phyloP scores from a whole-genome alignment of 2,329 filamentous ascomycete species.

The Colletotrichum simmondsii region DNA sequence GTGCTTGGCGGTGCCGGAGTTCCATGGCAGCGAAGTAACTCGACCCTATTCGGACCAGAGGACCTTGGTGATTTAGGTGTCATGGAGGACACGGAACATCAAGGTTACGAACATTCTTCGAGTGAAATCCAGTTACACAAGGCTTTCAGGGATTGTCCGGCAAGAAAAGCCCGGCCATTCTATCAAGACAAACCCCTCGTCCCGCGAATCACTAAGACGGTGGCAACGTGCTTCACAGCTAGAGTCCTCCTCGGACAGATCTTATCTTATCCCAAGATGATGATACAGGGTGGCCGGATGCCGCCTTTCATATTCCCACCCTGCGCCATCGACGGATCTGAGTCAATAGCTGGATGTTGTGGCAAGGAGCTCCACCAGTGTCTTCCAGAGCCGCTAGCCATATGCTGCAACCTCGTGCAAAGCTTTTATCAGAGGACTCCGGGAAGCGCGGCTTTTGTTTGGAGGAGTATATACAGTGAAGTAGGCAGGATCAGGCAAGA shows the following conservation, averaged over 20 bases:
- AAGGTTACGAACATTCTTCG: not conserved
- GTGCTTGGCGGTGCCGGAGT: not conserved
- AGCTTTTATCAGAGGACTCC: constrained; percentile 37
- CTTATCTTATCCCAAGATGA: constrained; percentile 38
- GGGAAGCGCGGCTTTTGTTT: constrained; percentile 38
- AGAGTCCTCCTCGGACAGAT: constrained; percentile 39
- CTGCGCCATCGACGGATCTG: constrained; percentile 36
- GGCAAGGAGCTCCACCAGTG: constrained; percentile 39
- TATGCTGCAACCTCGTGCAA: constrained; percentile 39
- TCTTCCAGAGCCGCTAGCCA: constrained; percentile 39
- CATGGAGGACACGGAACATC: not conserved
- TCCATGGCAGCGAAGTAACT: not conserved
- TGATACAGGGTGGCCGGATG: constrained; percentile 35
- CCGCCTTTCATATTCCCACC: constrained; percentile 43
- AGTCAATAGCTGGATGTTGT: constrained; percentile 21
- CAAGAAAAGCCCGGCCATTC: not conserved
- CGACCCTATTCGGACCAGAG: not conserved
- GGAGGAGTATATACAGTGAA: constrained; percentile 40
- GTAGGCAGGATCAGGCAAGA: constrained; percentile 2
- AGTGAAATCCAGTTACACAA: not conserved
- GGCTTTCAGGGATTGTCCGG: not conserved
- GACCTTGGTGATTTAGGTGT: not conserved
- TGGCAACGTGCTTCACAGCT: constrained; percentile 33
- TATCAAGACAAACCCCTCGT: constrained; percentile 1
- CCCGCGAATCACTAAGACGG: not conserved